Evolutionary conservation across 2,329 filamentous ascomycete genomes (phyloP), one percentile per base, ranked within the genome.

Genomic region (Magnaporthiopsis rhizophila): DNA sequence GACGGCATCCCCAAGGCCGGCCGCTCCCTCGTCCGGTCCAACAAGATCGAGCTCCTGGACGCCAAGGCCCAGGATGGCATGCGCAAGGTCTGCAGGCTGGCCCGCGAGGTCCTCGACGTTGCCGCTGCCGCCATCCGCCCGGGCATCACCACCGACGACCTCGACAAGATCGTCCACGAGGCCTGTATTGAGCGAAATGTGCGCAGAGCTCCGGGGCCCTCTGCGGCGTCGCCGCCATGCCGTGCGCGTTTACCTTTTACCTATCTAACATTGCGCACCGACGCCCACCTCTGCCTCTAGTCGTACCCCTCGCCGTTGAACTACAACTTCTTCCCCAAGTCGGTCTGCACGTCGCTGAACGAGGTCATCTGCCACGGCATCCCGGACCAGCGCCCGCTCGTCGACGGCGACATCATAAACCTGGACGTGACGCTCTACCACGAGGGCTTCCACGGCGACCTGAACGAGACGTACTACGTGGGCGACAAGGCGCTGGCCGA

Each of bases 281-380:
- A 26, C 56, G n/a, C n/a, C 21, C n/a, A 34, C n/a, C 26, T 34
- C 12, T 64, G 24, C n/a, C 26, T 34, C 12, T 64, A 97, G 93
- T 90, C 92, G 12, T 98, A 98, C 74, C 94, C 94, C 0, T 97
- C 94, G 0, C 92, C 94, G 1, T 81, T 98, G 45, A 97, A 97
- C 80, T 98, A 98, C 79, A 90, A 91, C 80, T 83, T 93, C 76
- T 99, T 98, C 78, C 95, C 95, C 69, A 99, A 99, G 80, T 99
- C 95, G 0, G 91, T 97, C 67, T 99, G 95, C 78, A 98, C 94
- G 3, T 98, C 94, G 3, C 79, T 91, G 62, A 99, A 99, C 80
- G 95, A 99, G 78, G 90, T 97, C 68, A 98, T 99, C 75, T 99
- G 95, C 80, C 95, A 99, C 81, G 95, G 95, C 63, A 99, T 99